Evolutionary conservation across 2,329 filamentous ascomycete genomes (phyloP).

Genomic region (Monosporascus sp.): DNA sequence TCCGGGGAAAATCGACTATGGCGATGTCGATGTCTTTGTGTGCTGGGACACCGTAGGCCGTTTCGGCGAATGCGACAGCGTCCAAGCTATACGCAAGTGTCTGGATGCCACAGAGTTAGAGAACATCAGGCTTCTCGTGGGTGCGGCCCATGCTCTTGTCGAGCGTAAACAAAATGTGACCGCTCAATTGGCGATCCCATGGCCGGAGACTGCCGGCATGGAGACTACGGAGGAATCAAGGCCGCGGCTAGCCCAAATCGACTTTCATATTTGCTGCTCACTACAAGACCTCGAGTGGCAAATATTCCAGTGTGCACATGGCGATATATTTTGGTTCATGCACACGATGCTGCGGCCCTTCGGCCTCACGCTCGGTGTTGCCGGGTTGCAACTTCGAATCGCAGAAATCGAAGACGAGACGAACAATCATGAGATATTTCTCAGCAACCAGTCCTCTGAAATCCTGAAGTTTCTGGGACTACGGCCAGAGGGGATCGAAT

Average conservation of each 20-base stretch:
- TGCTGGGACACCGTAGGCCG: background rate
- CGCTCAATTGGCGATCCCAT: background rate
- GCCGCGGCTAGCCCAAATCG: background rate
- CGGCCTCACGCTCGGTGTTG: background rate
- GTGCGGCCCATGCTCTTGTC: background rate
- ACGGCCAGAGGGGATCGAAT: background rate
- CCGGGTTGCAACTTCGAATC: background rate
- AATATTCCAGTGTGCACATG: background rate
- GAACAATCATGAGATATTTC: background rate
- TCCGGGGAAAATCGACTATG: constrained; percentile 1
- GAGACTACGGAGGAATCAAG: background rate
- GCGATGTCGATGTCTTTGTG: constrained; percentile 2
- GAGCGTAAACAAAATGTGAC: background rate
- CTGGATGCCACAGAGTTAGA: background rate
- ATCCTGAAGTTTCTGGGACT: background rate
- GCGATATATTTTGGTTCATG: background rate
- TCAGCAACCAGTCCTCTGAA: background rate
- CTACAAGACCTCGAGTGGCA: background rate
- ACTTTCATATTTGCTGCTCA: background rate
- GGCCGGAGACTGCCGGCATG: background rate
- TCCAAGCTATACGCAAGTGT: background rate
- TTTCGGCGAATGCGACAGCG: background rate
- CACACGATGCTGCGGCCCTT: background rate
- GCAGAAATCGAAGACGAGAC: background rate
- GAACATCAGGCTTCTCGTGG: background rate